Base-by-base conservation (phyloP, 1,139 yeast genomes). In the Casaregolazyma suthepensis region DNA sequence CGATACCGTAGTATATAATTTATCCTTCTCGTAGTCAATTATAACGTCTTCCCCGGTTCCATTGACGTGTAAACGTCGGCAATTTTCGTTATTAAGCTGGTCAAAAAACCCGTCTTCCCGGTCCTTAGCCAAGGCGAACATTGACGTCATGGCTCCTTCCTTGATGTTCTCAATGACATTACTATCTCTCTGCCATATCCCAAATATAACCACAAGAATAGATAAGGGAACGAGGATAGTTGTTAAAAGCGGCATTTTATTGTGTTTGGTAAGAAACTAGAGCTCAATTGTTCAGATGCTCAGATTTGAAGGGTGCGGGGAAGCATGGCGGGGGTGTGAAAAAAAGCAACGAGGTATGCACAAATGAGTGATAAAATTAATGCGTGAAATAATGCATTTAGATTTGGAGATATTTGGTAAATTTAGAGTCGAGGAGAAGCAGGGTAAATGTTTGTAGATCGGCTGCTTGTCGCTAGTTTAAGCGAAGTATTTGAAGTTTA, bases 21-120 rank as follows among this genome's bases (percentile, higher is more conserved):
- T 18, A 26, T 49, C 47, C 6, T 49, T 35, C 22, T 29, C 43
- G 7, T 18, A 43, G 22, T 49, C 52, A 22, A 49, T 43, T 43
- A 49, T 15, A 6, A 49, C 13, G 17, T 49, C 52, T 37, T 49
- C 52, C 2, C 52, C 52, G 3, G 23, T 10, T 4, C 45, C 50
- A 9, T 35, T 4, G 22, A 38, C 20, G 5, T 35, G 40, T 13
- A 47, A 22, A 2, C 17, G 18, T 22, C 35, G 31, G 23, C 50
- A 47, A n/a, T 47, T 20, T 10, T 38, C 37, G 20, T 22, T 31
- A 15, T 47, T 47, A 12, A 22, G 31, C 19, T 20, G 26, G 7
- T 47, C 38, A 20, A 23, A 23, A 15, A 22, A 47, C 22, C 44
- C 45, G 22, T 22, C 45, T 17, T 40, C 37, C 4, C 50, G 35